Percentiles rank a stretch among this genome's conserved stretches.
Conservation (phyloP, 345 rosid genomes). For the Salix udensis region DNA sequence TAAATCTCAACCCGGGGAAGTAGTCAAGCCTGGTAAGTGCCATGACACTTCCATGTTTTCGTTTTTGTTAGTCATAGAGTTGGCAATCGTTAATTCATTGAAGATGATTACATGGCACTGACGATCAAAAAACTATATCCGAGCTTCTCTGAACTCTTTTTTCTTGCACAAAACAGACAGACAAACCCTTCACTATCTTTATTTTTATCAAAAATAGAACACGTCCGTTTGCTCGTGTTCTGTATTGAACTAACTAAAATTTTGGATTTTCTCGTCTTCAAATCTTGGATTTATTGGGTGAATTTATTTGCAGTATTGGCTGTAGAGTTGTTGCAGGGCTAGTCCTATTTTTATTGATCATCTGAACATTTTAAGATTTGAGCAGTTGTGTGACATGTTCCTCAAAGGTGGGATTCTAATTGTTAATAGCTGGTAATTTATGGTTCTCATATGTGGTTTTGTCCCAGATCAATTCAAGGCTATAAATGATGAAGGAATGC, state of each 20-base stretch:
- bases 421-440: neutral
- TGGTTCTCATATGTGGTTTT: neutral
- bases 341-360: neutral
- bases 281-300: neutral
- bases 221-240: neutral
- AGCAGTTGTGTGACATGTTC: neutral
- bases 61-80: neutral
- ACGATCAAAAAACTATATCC: neutral
- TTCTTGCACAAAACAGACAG: neutral
- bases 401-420: neutral
- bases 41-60: neutral
- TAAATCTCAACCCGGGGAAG: constrained; percentile 70
- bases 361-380: neutral
- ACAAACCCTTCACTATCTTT: too few relatives aligned
- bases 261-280: neutral
- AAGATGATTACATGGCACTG: too few relatives aligned
- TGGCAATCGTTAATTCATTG: neutral
- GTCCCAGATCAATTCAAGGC: constrained; percentile 29
- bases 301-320: neutral
- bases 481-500: constrained; percentile 33
- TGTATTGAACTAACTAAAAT: neutral
- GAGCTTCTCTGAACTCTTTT: neutral
- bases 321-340: neutral
- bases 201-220: neutral
- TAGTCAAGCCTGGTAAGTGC: constrained; percentile 56